phyloP scores from a whole-genome alignment of 2,329 filamentous ascomycete genomes.

The Magnaporthales sp. region DNA sequence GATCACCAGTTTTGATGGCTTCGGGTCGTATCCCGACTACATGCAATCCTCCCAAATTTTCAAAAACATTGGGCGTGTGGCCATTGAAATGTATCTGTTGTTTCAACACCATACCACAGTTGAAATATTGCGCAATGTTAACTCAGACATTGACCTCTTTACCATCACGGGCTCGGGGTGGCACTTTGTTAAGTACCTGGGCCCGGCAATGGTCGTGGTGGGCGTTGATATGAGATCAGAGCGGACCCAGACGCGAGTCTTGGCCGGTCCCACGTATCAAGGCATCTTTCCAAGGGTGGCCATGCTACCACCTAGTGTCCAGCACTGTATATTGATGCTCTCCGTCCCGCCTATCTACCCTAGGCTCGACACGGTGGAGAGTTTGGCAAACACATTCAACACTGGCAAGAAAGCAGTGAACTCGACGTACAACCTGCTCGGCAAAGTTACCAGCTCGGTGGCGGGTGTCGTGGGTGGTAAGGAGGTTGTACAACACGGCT shows the following conservation, averaged over 20 bases:
- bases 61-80: slow-evolving; percentile 93
- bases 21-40: slow-evolving; percentile 93
- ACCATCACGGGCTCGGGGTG: slow-evolving; percentile 95
- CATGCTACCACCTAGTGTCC: slow-evolving; percentile 80
- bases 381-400: slow-evolving; percentile 80
- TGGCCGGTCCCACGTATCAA: slow-evolving; percentile 95
- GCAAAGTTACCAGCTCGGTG: slow-evolving; percentile 89
- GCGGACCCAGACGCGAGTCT: slow-evolving; percentile 79
- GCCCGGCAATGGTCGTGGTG: slow-evolving; percentile 81
- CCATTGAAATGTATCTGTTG: slow-evolving; percentile 93
- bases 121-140: slow-evolving; percentile 84
- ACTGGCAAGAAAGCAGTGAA: slow-evolving; percentile 96
- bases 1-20: slow-evolving; percentile 74
- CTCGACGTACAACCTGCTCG: slow-evolving; percentile 90
- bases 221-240: slow-evolving; percentile 90
- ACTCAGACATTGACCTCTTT: slow-evolving; percentile 84
- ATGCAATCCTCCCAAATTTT: slow-evolving; percentile 98
- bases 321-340: slow-evolving; percentile 95
- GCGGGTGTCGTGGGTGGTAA: slow-evolving; percentile 94
- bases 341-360: slow-evolving; percentile 89
- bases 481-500: slow-evolving; percentile 83
- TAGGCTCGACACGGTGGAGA: slow-evolving; percentile 82
- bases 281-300: slow-evolving; percentile 95
- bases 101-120: slow-evolving; percentile 98
- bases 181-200: slow-evolving; percentile 97